These are phyloP conservation scores for Cladosporium phlei DNA, from an alignment of 2,329 filamentous ascomycete genomes.

Conservation along the genomic window DNA sequence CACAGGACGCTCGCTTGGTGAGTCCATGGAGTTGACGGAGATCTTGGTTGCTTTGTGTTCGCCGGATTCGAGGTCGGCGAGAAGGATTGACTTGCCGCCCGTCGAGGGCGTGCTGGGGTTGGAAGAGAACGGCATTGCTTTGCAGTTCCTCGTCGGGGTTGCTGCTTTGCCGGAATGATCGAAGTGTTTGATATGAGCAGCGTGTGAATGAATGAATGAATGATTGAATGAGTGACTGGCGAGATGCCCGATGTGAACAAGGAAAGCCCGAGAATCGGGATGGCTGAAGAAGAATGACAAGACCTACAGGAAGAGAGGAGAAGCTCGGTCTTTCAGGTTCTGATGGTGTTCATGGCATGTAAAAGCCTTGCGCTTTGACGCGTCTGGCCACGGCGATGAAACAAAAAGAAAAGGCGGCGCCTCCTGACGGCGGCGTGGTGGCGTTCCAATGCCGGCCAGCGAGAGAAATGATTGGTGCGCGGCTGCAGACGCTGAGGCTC, in stretches of 20 bases:
- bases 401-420: neutral
- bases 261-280: neutral
- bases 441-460: conserved; percentile 3
- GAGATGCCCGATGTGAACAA: no score
- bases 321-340: neutral
- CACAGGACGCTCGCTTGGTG: conserved; percentile 17
- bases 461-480: conserved; percentile 1
- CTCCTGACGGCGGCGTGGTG: conserved; percentile 10
- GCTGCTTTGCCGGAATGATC: neutral
- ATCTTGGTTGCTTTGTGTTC: conserved; percentile 16
- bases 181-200: neutral
- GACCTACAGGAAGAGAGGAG: neutral
- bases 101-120: conserved; percentile 7
- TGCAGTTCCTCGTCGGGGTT: neutral
- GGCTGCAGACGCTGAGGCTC: conserved; percentile 4
- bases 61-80: conserved; percentile 18
- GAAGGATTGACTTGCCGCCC: conserved; percentile 8
- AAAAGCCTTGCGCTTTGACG: conserved; percentile 13
- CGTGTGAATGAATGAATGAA: neutral
- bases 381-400: conserved; percentile 5
- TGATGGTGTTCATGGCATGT: conserved; percentile 5
- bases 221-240: neutral
- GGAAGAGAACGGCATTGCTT: conserved; percentile 3
- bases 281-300: neutral
- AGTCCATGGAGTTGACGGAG: conserved; percentile 18